phyloP scores from a whole-genome alignment of 1,139 yeast species.

The Saccharomyces hybrid region DNA sequence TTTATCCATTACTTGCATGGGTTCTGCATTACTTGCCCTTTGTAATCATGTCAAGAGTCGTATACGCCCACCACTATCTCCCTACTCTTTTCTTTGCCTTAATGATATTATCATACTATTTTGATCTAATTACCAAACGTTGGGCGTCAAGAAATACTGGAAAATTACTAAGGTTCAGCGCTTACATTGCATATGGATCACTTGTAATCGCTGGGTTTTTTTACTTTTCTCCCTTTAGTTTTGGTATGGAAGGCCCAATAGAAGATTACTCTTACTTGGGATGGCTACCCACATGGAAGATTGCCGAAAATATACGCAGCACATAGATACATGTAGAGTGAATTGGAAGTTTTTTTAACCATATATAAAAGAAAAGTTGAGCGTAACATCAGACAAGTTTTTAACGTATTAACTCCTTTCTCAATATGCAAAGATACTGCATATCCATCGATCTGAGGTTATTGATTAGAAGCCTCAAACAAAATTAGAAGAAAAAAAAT shows the following conservation, averaged over 20 bases:
- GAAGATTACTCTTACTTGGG: conserved; percentile 63
- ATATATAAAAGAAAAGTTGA: neutral
- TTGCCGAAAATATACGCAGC: conserved; percentile 17
- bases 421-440: neutral
- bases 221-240: conserved; percentile 69
- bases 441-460: neutral
- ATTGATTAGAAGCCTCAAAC: neutral
- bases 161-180: conserved; percentile 29
- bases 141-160: conserved; percentile 31
- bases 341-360: neutral
- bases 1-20: conserved; percentile 93
- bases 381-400: neutral
- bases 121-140: conserved; percentile 54
- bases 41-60: conserved; percentile 93
- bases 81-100: conserved; percentile 97
- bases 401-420: neutral
- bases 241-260: conserved; percentile 86
- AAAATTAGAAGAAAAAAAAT: neutral
- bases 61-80: conserved; percentile 93
- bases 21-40: conserved; percentile 88
- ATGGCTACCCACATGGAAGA: conserved; percentile 71
- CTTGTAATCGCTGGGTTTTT: conserved; percentile 61
- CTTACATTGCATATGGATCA: conserved; percentile 42
- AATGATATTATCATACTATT: conserved; percentile 66
- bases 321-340: neutral